A percentile compares a stretch with the other conserved stretches of the same genome.
Evolutionary conservation across 73 alveolate genomes (phyloP).

Genomic region (Paramecium biaurelia): DNA sequence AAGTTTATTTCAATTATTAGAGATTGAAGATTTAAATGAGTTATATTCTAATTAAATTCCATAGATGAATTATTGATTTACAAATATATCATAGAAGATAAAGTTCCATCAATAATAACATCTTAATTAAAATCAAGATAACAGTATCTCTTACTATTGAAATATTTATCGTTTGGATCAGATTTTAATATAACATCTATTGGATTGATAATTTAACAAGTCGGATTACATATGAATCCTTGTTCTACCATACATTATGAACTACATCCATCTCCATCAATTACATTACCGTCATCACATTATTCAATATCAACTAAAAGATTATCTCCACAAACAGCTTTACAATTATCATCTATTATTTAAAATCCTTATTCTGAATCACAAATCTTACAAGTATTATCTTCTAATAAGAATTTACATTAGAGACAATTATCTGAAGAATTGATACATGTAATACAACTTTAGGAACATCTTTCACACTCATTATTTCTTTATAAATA

Average conservation of each 20-base stretch:
- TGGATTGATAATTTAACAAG: not conserved
- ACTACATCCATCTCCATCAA: slow-evolving; percentile 43
- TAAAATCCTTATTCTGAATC: not conserved
- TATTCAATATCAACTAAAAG: not conserved
- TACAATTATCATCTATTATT: not conserved
- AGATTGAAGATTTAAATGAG: not conserved
- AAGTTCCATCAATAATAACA: not conserved
- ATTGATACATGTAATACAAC: not conserved
- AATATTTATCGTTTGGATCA: not conserved
- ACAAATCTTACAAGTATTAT: not conserved
- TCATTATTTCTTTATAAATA: not conserved
- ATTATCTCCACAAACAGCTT: slow-evolving; percentile 22
- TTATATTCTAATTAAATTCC: not conserved
- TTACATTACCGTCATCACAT: slow-evolving; percentile 41
- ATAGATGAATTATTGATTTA: not conserved
- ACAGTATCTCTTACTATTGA: not conserved
- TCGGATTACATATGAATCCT: not conserved
- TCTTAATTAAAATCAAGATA: not conserved
- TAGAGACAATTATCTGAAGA: not conserved
- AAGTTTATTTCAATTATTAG: not conserved
- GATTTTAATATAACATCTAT: not conserved
- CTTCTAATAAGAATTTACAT: not conserved
- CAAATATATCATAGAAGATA: not conserved
- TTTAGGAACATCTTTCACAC: not conserved
- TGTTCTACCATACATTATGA: not conserved